Conservation (phyloP, 2,329 filamentous ascomycete species). For the Penicillium sp. region DNA sequence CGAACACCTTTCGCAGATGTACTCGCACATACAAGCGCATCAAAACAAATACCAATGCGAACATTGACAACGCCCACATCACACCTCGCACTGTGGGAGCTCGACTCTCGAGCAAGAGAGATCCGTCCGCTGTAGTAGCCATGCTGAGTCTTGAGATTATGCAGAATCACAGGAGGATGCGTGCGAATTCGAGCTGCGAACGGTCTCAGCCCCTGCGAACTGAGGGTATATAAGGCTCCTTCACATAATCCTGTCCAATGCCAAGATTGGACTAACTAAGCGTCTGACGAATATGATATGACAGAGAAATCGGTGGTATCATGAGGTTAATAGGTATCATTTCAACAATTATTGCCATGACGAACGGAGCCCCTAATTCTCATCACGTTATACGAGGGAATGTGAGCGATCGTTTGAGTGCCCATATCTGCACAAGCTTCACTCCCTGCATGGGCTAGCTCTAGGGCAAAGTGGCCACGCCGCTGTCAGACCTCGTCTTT, state of each 20-base stretch:
- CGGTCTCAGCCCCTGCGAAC: not conserved
- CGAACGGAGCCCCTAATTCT: not conserved
- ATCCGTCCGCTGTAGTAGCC: not conserved
- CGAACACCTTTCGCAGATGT: constrained; percentile 16
- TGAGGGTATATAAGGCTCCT: constrained; percentile 1
- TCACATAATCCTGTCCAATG: too few species aligned
- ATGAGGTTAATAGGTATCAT: not conserved
- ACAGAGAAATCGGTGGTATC: constrained; percentile 1
- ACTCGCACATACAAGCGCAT: constrained; percentile 19
- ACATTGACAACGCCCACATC: constrained; percentile 19
- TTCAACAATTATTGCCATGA: not conserved
- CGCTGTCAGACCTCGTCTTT: constrained; percentile 4
- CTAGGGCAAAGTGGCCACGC: not conserved
- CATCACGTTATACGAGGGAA: not conserved
- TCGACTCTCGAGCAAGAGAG: constrained; percentile 5
- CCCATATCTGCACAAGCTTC: too few species aligned
- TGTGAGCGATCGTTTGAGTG: not conserved
- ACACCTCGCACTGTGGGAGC: constrained; percentile 14
- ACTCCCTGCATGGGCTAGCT: not conserved
- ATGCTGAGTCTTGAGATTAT: not conserved
- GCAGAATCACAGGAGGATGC: not conserved
- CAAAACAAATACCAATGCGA: constrained; percentile 13
- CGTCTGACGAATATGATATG: constrained; percentile 4
- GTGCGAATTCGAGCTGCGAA: not conserved
- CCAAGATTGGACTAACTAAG: too few species aligned